A percentile compares a stretch with the other conserved stretches of the same genome.
Evolutionary conservation across 176 grass and related monocot genomes (phyloP).

Genomic region (Carex pumila): DNA sequence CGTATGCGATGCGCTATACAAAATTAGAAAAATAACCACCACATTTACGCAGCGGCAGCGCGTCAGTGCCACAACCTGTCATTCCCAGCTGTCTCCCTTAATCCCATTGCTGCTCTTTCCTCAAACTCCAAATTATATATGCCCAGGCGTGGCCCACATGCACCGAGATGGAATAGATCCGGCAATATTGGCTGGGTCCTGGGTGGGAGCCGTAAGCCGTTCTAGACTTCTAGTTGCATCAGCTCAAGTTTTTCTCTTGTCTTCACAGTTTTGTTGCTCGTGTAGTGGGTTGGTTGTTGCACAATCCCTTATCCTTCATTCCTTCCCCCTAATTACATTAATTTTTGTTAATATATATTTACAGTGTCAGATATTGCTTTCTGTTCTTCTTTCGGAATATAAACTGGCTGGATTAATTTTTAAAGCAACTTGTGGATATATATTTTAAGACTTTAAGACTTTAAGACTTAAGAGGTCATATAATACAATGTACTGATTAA

Average conservation of each 20-base stretch:
- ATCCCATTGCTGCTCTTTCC: not conserved
- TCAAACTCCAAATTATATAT: not conserved
- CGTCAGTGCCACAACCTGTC: not conserved
- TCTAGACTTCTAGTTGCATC: not conserved
- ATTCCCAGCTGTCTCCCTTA: not conserved
- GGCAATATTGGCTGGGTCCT: not conserved
- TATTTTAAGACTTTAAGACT: no score
- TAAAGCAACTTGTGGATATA: no score
- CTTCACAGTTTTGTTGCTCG: not conserved
- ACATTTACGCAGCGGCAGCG: not conserved
- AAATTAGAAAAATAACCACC: slow-evolving; percentile 6
- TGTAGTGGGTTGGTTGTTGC: not conserved
- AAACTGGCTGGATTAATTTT: no score
- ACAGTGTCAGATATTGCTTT: no score
- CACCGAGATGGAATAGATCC: not conserved
- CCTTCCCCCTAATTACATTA: not conserved
- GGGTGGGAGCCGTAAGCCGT: no score
- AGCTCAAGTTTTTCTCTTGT: not conserved
- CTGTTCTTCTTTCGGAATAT: no score
- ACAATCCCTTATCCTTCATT: not conserved
- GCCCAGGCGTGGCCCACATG: not conserved
- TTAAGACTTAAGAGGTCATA: no score
- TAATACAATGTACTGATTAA: no score
- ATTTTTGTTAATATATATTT: no score
- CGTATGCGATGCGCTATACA: not conserved